Conservation (phyloP, 106 monocot genomes). For the Acorus gramineus region DNA sequence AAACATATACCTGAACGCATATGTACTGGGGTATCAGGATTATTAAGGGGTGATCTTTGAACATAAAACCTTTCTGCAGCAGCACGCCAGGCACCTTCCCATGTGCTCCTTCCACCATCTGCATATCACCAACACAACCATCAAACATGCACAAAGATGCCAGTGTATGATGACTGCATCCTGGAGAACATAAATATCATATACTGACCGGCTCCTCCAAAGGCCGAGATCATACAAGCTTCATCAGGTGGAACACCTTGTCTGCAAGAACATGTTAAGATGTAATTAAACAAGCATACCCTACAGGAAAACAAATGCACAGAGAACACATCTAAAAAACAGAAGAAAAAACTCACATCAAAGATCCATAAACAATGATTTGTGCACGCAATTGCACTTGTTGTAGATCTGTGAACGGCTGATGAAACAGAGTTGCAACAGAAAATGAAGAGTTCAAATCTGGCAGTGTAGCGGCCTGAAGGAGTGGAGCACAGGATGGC, state of each 20-base stretch:
- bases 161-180: no score
- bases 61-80: constrained; percentile 39
- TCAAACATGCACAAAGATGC: no score
- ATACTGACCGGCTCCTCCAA: constrained; percentile 65
- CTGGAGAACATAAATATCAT: background rate
- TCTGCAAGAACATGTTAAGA: constrained; percentile 40
- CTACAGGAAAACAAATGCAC: background rate
- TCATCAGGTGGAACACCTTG: constrained; percentile 83
- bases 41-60: constrained; percentile 43
- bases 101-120: constrained; percentile 58
- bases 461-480: constrained; percentile 39
- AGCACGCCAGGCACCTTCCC: constrained; percentile 63
- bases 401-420: constrained; percentile 80
- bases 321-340: background rate
- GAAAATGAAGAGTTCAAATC: constrained; percentile 46
- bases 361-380: constrained; percentile 91
- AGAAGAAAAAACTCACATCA: constrained; percentile 54
- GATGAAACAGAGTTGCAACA: constrained; percentile 31
- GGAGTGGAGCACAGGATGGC: constrained; percentile 14
- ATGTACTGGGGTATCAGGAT: constrained; percentile 32
- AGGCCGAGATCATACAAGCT: constrained; percentile 67
- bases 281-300: background rate
- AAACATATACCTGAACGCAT: constrained; percentile 42
- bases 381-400: constrained; percentile 94
- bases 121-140: background rate